Conservation (phyloP, 805 yeast genomes). For the Schwanniomyces pseudopolymorphus region DNA sequence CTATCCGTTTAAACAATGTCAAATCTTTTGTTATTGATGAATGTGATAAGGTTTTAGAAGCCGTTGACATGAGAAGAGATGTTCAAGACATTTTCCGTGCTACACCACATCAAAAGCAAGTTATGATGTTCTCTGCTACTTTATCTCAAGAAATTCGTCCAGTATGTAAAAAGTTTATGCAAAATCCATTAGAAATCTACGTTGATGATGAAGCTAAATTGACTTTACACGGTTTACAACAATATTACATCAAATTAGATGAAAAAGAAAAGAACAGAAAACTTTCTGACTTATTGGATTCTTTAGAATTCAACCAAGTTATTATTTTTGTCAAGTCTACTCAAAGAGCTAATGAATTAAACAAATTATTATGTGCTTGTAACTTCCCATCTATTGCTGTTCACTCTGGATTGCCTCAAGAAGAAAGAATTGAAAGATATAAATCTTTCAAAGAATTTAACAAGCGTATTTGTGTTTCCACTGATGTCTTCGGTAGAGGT, state of each 20-base stretch:
- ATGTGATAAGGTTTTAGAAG: conserved; percentile 96
- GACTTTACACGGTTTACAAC: conserved; percentile 97
- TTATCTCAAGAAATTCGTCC: conserved; percentile 93
- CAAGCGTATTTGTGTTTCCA: conserved; percentile 97
- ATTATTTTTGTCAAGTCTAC: conserved; percentile 93
- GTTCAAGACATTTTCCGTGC: conserved; percentile 97
- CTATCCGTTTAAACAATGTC: conserved; percentile 80
- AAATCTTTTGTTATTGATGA: conserved; percentile 96
- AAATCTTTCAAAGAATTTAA: conserved; percentile 96
- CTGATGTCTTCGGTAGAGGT: conserved; percentile 99
- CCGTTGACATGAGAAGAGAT: conserved; percentile 93
- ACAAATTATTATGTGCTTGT: conserved; percentile 83
- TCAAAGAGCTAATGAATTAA: conserved; percentile 87
- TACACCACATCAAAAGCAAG: conserved; percentile 98
- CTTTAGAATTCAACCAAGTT: conserved; percentile 96
- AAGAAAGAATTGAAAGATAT: conserved; percentile 96
- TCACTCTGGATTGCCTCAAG: conserved; percentile 93
- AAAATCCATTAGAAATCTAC: conserved; percentile 93
- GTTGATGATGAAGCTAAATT: conserved; percentile 97
- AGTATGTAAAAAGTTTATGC: conserved; percentile 96
- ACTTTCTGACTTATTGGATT: conserved; percentile 87
- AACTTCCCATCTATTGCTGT: conserved; percentile 97
- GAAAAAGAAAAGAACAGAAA: conserved; percentile 93
- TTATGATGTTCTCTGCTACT: conserved; percentile 99
- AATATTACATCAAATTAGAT: conserved; percentile 84